These are phyloP conservation scores for Lipomyces sp. DNA, from an alignment of 805 yeast genomes.

Conservation along the genomic window DNA sequence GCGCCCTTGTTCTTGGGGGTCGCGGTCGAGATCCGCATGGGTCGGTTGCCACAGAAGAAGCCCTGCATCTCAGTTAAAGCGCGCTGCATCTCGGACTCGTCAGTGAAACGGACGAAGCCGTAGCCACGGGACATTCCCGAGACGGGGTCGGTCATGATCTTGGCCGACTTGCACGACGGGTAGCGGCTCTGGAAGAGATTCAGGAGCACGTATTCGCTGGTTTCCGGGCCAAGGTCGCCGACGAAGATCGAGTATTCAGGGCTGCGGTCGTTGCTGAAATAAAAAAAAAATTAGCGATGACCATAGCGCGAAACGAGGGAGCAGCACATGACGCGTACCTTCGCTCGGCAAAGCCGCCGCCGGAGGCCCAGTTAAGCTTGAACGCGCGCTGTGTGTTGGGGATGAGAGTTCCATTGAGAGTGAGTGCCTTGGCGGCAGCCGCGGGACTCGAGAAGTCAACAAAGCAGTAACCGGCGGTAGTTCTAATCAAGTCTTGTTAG, in stretches of 20 bases:
- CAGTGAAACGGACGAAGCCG: slow-evolving; percentile 79
- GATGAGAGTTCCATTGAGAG: slow-evolving; percentile 63
- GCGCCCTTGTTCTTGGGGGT: slow-evolving; percentile 47
- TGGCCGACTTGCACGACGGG: slow-evolving; percentile 71
- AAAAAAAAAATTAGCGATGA: too few relatives aligned
- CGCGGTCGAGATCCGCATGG: slow-evolving; percentile 74
- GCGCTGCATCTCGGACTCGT: slow-evolving; percentile 62
- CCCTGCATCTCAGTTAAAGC: slow-evolving; percentile 85
- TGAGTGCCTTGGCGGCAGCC: slow-evolving; percentile 59
- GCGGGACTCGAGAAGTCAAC: slow-evolving; percentile 63
- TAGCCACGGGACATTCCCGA: slow-evolving; percentile 77
- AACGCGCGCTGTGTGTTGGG: slow-evolving; percentile 60
- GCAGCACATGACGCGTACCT: slow-evolving; percentile 9
- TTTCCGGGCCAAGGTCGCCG: slow-evolving; percentile 75
- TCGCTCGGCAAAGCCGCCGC: slow-evolving; percentile 41
- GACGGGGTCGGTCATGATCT: slow-evolving; percentile 69
- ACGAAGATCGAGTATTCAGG: slow-evolving; percentile 72
- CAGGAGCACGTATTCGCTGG: slow-evolving; percentile 61
- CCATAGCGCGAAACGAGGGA: too few relatives aligned
- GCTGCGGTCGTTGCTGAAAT: slow-evolving; percentile 34
- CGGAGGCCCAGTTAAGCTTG: slow-evolving; percentile 80
- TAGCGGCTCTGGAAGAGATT: slow-evolving; percentile 66
- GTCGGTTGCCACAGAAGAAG: slow-evolving; percentile 61
- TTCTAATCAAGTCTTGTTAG: slow-evolving; percentile 16
- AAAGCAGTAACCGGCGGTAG: slow-evolving; percentile 76